Percentiles rank a stretch among this genome's conserved stretches.
phyloP scores from a whole-genome alignment of 257 asterid genomes.

The Cruciata laevipes region DNA sequence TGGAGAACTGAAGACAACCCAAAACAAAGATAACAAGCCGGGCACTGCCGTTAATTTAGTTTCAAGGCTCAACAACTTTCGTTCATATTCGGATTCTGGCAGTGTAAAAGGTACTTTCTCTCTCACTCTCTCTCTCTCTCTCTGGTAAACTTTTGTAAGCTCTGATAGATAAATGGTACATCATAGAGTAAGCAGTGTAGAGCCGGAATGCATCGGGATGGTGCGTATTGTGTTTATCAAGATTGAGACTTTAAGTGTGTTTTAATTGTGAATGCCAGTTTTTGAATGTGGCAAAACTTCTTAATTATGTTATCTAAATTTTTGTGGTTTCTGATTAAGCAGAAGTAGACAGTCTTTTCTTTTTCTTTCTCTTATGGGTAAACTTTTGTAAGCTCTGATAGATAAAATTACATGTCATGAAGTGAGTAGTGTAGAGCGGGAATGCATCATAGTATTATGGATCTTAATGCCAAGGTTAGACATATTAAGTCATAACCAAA shows the following conservation, averaged over 20 bases:
- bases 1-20: conserved; percentile 40
- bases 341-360: not conserved
- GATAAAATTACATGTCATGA: not conserved
- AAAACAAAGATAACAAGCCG: conserved; percentile 63
- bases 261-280: no score
- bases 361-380: not conserved
- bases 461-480: not conserved
- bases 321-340: not conserved
- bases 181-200: no score
- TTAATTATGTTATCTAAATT: no score
- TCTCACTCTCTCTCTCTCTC: conserved; percentile 6
- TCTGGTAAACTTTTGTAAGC: not conserved
- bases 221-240: no score
- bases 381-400: conserved; percentile 1
- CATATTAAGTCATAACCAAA: not conserved
- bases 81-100: conserved; percentile 69
- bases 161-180: not conserved
- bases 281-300: no score
- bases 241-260: no score
- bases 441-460: not conserved
- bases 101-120: conserved; percentile 48
- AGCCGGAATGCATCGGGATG: not conserved
- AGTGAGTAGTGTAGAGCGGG: not conserved
- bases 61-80: conserved; percentile 71
- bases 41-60: conserved; percentile 70